Evolutionary conservation across 352 stramenopile genomes (phyloP).

Genomic region (Pythium dissotocum): DNA sequence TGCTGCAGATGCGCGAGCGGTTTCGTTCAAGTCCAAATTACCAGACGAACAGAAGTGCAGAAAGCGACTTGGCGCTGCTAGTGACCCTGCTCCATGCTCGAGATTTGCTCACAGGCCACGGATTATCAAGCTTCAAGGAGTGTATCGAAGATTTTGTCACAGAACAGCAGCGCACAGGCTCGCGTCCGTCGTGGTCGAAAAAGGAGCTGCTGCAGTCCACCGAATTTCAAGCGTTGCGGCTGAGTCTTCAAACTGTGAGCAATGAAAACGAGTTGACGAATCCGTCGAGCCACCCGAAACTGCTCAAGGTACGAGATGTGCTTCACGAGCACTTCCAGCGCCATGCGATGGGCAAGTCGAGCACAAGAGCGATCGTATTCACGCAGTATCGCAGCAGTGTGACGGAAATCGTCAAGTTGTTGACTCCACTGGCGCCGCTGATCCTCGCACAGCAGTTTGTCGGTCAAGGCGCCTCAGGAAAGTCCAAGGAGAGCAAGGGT

Average conservation of each 20-base stretch:
- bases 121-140: slow-evolving; percentile 70
- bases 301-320: slow-evolving; percentile 91
- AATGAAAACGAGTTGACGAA: slow-evolving; percentile 15
- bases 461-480: slow-evolving; percentile 88
- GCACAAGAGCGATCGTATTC: slow-evolving; percentile 97
- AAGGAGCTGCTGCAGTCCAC: slow-evolving; percentile 67
- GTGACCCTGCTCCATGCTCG: slow-evolving; percentile 76
- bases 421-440: slow-evolving; percentile 66
- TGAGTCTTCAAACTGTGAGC: slow-evolving; percentile 40
- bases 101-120: slow-evolving; percentile 76
- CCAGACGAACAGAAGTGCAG: slow-evolving; percentile 60
- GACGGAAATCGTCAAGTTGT: slow-evolving; percentile 89
- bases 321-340: slow-evolving; percentile 87
- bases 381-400: slow-evolving; percentile 96
- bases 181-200: slow-evolving; percentile 77
- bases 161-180: slow-evolving; percentile 43
- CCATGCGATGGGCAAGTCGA: slow-evolving; percentile 63
- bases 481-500: slow-evolving; percentile 82
- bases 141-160: slow-evolving; percentile 62
- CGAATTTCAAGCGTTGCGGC: slow-evolving; percentile 66
- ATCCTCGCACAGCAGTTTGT: slow-evolving; percentile 93
- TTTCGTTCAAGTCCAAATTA: slow-evolving; percentile 75
- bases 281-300: slow-evolving; percentile 63
- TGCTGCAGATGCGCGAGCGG: slow-evolving; percentile 72
- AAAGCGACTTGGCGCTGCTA: slow-evolving; percentile 77